Evolutionary conservation across 805 yeast genomes (phyloP).

Genomic region (Kazachstania psychrophila): DNA sequence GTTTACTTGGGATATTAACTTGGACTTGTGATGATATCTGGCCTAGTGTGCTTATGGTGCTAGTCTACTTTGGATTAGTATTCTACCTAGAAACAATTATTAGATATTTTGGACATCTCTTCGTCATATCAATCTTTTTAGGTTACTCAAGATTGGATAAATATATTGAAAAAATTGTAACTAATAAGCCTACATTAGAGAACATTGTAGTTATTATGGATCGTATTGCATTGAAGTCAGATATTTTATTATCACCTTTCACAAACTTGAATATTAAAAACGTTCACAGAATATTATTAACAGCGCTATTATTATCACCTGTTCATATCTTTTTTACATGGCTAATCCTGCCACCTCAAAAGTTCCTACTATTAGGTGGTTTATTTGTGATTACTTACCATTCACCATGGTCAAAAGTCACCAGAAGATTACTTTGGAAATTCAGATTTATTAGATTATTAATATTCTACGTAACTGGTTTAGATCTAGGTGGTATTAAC

Average conservation of each 20-base stretch:
- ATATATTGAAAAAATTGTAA: constrained; percentile 39
- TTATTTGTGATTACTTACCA: constrained; percentile 67
- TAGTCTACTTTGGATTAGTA: constrained; percentile 45
- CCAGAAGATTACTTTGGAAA: constrained; percentile 80
- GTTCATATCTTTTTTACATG: constrained; percentile 61
- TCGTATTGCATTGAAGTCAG: constrained; percentile 64
- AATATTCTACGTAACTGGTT: constrained; percentile 77
- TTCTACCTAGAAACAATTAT: constrained; percentile 66
- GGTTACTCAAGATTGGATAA: constrained; percentile 51
- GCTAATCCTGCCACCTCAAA: constrained; percentile 62
- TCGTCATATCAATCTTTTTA: constrained; percentile 49
- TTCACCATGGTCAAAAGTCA: constrained; percentile 74
- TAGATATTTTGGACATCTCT: constrained; percentile 70
- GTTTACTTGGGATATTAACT: constrained; percentile 60
- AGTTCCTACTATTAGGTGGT: constrained; percentile 51
- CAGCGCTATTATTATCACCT: constrained; percentile 82
- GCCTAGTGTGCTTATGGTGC: constrained; percentile 50
- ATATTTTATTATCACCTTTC: constrained; percentile 71
- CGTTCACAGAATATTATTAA: constrained; percentile 67
- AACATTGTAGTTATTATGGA: constrained; percentile 73
- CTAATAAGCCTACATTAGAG: constrained; percentile 70
- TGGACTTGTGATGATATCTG: constrained; percentile 88
- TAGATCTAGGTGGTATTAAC: constrained; percentile 54
- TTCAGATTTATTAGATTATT: constrained; percentile 58
- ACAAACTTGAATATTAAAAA: constrained; percentile 73